Percentiles rank a stretch among this genome's conserved stretches.
These are phyloP conservation scores for Rhizophora apiculata DNA, from an alignment of 345 rosid genomes.

Conservation along the genomic window DNA sequence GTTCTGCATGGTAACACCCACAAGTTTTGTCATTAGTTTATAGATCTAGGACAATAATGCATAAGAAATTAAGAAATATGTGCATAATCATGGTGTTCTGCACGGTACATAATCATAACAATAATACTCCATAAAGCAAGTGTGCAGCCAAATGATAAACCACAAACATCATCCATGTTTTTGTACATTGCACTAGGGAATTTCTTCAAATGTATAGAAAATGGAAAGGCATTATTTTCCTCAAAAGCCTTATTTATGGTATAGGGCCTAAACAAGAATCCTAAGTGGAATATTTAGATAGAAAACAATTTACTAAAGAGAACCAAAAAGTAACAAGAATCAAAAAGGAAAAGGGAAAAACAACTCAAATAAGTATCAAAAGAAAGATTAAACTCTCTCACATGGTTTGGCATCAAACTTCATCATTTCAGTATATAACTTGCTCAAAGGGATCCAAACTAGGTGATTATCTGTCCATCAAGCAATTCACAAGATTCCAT, in stretches of 20 bases:
- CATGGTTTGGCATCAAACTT: too few species aligned
- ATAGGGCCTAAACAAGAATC: background rate
- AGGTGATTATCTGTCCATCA: too few species aligned
- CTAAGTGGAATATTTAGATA: background rate
- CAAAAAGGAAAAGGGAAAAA: too few species aligned
- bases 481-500: too few species aligned
- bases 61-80: background rate
- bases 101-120: background rate
- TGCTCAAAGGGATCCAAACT: too few species aligned
- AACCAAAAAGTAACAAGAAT: too few species aligned
- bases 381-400: too few species aligned
- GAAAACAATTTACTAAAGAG: background rate
- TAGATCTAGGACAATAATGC: background rate
- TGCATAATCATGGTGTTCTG: background rate
- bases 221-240: background rate
- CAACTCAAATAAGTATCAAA: too few species aligned
- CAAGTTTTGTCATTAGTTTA: background rate
- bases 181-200: background rate
- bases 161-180: background rate
- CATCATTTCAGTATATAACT: too few species aligned
- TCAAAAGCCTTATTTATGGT: background rate
- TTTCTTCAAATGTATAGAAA: background rate
- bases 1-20: conserved; percentile 44
- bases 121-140: background rate
- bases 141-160: background rate